Base-by-base conservation (phyloP, 352 stramenopile genomes). In the Globisporangium spiculum region DNA sequence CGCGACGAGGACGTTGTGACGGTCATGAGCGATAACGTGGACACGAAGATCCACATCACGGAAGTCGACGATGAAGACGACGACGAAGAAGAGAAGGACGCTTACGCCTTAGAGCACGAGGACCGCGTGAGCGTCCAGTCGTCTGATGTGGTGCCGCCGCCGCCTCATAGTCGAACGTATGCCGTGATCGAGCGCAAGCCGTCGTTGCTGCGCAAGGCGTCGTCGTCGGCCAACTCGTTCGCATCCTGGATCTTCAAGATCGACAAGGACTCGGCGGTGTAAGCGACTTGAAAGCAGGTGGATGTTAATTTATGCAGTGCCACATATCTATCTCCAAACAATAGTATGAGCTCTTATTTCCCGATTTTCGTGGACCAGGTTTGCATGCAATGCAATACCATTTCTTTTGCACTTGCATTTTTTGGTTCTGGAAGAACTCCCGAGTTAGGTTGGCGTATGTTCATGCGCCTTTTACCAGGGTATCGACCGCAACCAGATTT, bases 1-100 rank as follows among this genome's bases (percentile, higher is more conserved):
- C 69, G 60, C 27, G 75, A 74, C 22, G 71, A 85, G n/a, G 69
- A 83, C 20, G 46, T 85, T 18, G 75, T 85, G 18, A 64, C 78
- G 7, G 34, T 85, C 5, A 63, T 75, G 65, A 60, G 55, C 16
- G 67, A 79, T 20, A 56, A 34, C 2, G 34, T 62, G n/a, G 58
- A 71, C 44, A 50, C 60, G 24, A n/a, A 32, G 1, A 59, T 54
- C 4, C 60, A 57, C 38, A 44, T 65, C 30, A 53, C 48, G 0
- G 59, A 57, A 41, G n/a, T 46, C 1, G 18, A 62, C 2, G 57
- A 71, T 14, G 66, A 65, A 30, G 27, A 30, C 6, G 9, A 61
- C 6, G 32, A 34, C 30, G 58, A 66, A 2, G 62, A 52, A 52
- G 46, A 20, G 10, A 53, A 60, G n/a, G 18, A 55, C 36, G 52